Base-by-base conservation (phyloP, 371 early-diverging fungal genomes). In the Apophysomyces trapeziformis region DNA sequence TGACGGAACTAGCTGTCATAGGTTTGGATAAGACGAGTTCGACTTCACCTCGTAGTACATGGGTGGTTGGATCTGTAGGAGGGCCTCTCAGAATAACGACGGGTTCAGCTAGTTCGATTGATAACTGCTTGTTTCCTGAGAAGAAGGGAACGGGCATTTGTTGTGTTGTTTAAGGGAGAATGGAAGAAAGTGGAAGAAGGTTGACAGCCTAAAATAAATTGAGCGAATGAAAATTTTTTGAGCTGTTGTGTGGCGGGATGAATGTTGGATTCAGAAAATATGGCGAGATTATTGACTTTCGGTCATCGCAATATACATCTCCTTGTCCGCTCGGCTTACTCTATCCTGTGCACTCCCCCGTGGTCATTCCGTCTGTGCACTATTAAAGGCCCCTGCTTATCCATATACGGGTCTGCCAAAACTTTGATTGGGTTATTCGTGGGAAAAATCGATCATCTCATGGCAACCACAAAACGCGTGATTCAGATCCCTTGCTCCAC, bases 21-120 rank as follows among this genome's bases (percentile, higher is more conserved):
- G 84, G 81, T 32, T 71, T 75, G 1, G 77, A 70, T 39, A 80
- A 64, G 13, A 79, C 75, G 37, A 83, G 35, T 50, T 71, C 77
- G 7, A 79, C 78, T 61, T 80, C 81, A 1, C 84, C 84, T 60
- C 79, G 68, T 1, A 83, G 62, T 4, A 76, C 75, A 18, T 76
- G 74, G 3, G 77, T 78, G 0, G 73, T 68, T 35, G 61, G 69
- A 44, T 79, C 78, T n/a, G 61, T 60, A 0, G 78, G 54, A 9
- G 60, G 46, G 1, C 83, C 77, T 43, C 80, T 64, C n/a, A 83
- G 64, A 39, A 77, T 74, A 1, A 83, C 70, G 2, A 83, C 74
- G 0, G 84, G 79, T 62, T 80, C 81, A 3, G 77, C 74, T n/a
- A 83, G 72, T 56, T 80, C 81, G 65, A 83, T 80, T 8, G 75